Conservation (phyloP, 306 rosid genomes). For the Cucumis hystrix region DNA sequence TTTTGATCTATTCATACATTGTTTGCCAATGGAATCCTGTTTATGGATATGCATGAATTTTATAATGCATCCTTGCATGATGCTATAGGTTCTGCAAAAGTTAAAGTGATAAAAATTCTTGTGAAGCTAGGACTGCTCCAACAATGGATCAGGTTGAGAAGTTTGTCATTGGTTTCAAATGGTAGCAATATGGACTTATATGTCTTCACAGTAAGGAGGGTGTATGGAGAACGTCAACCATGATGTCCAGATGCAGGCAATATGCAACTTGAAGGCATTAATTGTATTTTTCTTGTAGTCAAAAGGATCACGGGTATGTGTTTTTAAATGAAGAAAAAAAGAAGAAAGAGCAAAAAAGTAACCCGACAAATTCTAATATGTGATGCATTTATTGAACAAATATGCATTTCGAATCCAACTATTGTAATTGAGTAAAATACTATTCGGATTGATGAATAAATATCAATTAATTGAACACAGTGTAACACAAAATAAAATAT, state of each 20-base stretch:
- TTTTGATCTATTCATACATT: too few relatives aligned
- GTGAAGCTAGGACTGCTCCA: slow-evolving; percentile 72
- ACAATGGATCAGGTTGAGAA: slow-evolving; percentile 68
- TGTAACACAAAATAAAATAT: too few relatives aligned
- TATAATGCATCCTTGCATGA: slow-evolving; percentile 37
- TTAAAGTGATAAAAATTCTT: slow-evolving; percentile 68
- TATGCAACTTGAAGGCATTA: slow-evolving; percentile 23
- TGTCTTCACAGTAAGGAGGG: slow-evolving; percentile 96
- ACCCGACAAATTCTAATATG: too few relatives aligned
- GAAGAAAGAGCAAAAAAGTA: too few relatives aligned
- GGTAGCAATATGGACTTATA: slow-evolving; percentile 51
- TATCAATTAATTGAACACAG: too few relatives aligned
- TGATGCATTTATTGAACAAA: too few relatives aligned
- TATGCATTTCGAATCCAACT: too few relatives aligned
- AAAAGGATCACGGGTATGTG: too few relatives aligned
- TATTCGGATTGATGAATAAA: too few relatives aligned
- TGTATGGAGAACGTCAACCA: slow-evolving; percentile 69
- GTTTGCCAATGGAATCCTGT: too few relatives aligned
- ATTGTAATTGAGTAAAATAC: background rate
- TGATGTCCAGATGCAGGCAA: slow-evolving; percentile 92
- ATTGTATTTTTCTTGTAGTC: background rate
- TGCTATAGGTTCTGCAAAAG: slow-evolving; percentile 54
- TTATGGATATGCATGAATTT: too few relatives aligned
- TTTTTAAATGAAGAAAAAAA: too few relatives aligned
- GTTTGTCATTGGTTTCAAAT: slow-evolving; percentile 72